Evolutionary conservation across 2,329 filamentous ascomycete genomes (phyloP), one percentile per base, ranked within the genome.

Genomic region (Penicillium sclerotiorum): DNA sequence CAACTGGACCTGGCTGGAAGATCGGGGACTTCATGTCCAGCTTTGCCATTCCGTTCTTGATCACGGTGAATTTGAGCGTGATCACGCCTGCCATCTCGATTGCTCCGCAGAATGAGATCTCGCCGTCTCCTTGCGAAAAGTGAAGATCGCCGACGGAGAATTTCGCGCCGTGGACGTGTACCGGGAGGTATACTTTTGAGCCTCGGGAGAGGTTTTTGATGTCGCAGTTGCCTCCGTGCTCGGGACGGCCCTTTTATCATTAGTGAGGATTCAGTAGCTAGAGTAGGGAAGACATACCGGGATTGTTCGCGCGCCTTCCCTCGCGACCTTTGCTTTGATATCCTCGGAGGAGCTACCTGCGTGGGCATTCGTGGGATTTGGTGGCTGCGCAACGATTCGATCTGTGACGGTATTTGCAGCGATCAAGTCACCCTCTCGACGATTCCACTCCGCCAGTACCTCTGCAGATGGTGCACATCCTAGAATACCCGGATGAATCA

Each of bases 41-140:
- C 27, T 90, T 81, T 37, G 78, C 78, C 65, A 95, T 80, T 17
- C 91, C 92, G 57, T 84, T 80, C 69, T 94, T 95, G 77, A 96
- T 85, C 13, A 96, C 88, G 42, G 83, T 85, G 77, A 95, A 92
- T 63, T 94, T 95, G 71, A 96, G 82, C 2, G 91, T 96, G 60
- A 96, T 95, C 36, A 90, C 77, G 4, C 91, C 91, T 0, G 91
- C 90, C 89, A 96, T 96, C 70, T 96, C 92, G 62, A 96, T 96
- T 5, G 91, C 92, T 17, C 88, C 88, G 57, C 88, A 91, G 66
- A 91, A 96, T 2, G 85, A 90, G 52, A 96, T 95, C 68, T 96
- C 91, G 6, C 91, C 91, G 65, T 96, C 91, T 8, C 91, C 91
- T 72, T 95, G 88, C 4, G 84, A 86, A 71, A 94, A 95, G 71